Conservation (phyloP, 306 rosid genomes). For the Prunus armeniaca region DNA sequence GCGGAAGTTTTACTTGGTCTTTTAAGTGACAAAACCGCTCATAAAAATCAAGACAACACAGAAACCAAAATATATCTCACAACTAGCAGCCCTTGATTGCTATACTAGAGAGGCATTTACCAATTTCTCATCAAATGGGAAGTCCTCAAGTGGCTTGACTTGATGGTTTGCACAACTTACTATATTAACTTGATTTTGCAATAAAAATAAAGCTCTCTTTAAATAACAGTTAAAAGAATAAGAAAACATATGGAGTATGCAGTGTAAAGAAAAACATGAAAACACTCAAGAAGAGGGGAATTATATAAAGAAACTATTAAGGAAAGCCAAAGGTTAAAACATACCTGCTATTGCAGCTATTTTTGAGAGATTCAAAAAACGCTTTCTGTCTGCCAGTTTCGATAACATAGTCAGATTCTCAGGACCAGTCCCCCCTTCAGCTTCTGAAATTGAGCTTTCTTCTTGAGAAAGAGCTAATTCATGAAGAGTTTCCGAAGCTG, state of each 20-base stretch:
- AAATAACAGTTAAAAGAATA: neutral
- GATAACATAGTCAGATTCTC: slow-evolving; percentile 29
- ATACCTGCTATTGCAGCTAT: slow-evolving; percentile 87
- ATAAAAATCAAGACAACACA: neutral
- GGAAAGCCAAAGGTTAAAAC: neutral
- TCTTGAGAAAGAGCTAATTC: slow-evolving; percentile 68
- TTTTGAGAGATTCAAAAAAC: slow-evolving; percentile 78
- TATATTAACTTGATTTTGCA: neutral
- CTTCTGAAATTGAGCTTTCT: slow-evolving; percentile 31
- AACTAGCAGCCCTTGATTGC: neutral
- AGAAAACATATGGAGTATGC: neutral
- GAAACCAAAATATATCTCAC: neutral
- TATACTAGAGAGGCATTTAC: neutral
- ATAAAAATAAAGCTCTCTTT: neutral
- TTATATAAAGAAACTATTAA: neutral
- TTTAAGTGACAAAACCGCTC: neutral
- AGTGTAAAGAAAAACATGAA: neutral
- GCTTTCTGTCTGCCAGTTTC: slow-evolving; percentile 73
- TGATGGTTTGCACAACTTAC: neutral
- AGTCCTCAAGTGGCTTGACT: neutral
- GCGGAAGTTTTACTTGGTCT: neutral
- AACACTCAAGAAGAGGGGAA: neutral
- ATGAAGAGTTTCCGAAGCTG: slow-evolving; percentile 93
- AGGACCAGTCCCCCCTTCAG: slow-evolving; percentile 55
- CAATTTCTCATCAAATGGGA: neutral